Percentiles rank a stretch among this genome's conserved stretches.
phyloP scores from a whole-genome alignment of 768 basidiomycete genomes.

The Phallus indusiatus region DNA sequence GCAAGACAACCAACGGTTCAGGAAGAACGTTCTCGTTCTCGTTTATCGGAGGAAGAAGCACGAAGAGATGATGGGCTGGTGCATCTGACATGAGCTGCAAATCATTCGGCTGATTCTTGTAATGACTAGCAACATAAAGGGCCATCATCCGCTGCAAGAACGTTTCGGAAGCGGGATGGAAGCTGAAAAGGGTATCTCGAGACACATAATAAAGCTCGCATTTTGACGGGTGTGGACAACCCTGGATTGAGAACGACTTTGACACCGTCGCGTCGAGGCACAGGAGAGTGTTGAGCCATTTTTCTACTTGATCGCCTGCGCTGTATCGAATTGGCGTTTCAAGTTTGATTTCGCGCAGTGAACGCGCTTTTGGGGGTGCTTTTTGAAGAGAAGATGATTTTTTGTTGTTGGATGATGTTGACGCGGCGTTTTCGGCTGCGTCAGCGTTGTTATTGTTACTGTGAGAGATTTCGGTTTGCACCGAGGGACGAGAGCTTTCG shows the following conservation, averaged over 20 bases:
- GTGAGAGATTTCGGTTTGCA: constrained; percentile 48
- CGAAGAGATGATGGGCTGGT: constrained; percentile 94
- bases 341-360: constrained; percentile 87
- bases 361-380: constrained; percentile 57
- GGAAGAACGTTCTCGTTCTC: constrained; percentile 87
- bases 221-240: constrained; percentile 89
- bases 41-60: constrained; percentile 85
- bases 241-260: constrained; percentile 40
- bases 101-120: constrained; percentile 99
- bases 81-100: constrained; percentile 96
- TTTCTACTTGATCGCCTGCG: constrained; percentile 80
- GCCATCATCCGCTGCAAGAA: constrained; percentile 99
- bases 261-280: constrained; percentile 82
- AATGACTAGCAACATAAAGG: constrained; percentile 93
- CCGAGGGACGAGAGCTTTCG: constrained; percentile 75
- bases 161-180: constrained; percentile 92
- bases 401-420: constrained; percentile 38
- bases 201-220: constrained; percentile 96
- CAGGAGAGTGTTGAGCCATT: constrained; percentile 84
- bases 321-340: constrained; percentile 92
- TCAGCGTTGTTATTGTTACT: constrained; percentile 22
- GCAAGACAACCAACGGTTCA: constrained; percentile 90
- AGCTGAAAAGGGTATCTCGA: constrained; percentile 93
- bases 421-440: constrained; percentile 27
- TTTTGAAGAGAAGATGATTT: constrained; percentile 27